These are phyloP conservation scores for Dendrothele bispora DNA, from an alignment of 768 basidiomycete genomes.

Conservation along the genomic window DNA sequence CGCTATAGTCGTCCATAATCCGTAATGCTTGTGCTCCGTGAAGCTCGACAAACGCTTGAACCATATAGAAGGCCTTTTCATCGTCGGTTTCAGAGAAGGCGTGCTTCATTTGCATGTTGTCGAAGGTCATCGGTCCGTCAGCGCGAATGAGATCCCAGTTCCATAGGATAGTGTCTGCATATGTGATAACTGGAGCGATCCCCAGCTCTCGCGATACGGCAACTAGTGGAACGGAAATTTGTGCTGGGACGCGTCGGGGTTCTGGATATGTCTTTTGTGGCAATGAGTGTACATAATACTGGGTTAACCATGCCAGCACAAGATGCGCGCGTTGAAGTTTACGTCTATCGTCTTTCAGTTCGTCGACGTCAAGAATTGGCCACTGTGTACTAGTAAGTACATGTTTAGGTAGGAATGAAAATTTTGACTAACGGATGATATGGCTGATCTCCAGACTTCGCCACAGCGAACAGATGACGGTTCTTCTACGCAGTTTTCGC, in stretches of 20 bases:
- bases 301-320: conserved; percentile 85
- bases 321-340: conserved; percentile 82
- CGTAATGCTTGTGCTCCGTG: conserved; percentile 83
- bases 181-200: conserved; percentile 94
- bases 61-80: conserved; percentile 84
- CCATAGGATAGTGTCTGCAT: conserved; percentile 95
- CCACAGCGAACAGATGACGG: conserved; percentile 51
- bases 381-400: conserved; percentile 45
- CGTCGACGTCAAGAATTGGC: conserved; percentile 61
- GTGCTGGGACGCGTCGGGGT: conserved; percentile 65
- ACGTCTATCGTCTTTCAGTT: conserved; percentile 54
- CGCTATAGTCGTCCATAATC: conserved; percentile 85
- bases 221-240: conserved; percentile 77
- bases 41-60: conserved; percentile 83
- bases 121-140: conserved; percentile 53
- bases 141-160: conserved; percentile 73
- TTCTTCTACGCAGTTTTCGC: conserved; percentile 52
- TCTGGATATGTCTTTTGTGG: conserved; percentile 38
- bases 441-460: conserved; percentile 62
- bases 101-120: conserved; percentile 74
- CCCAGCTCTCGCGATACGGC: conserved; percentile 72
- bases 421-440: conserved; percentile 48
- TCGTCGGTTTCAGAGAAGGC: conserved; percentile 84
- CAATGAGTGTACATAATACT: conserved; percentile 87
- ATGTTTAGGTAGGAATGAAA: conserved; percentile 5